Percentiles rank a stretch among this genome's conserved stretches.
phyloP scores from a whole-genome alignment of 2,329 filamentous ascomycete genomes.

The Ophiocordyceps australis region DNA sequence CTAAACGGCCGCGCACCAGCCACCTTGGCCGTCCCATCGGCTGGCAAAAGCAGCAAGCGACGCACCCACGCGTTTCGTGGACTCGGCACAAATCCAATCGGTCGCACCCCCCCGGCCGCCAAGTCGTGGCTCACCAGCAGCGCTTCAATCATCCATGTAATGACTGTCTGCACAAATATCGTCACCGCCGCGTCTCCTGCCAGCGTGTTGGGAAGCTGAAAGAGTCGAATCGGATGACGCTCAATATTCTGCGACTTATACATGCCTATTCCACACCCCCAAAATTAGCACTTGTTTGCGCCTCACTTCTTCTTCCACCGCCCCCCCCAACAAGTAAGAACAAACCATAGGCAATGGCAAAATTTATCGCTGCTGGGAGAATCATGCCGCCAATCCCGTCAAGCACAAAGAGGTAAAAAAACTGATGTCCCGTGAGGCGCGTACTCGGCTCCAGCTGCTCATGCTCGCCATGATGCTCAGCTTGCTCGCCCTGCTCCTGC shows the following conservation, averaged over 20 bases:
- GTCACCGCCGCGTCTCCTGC: constrained; percentile 29
- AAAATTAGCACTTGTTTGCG: not conserved
- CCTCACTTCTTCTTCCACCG: constrained; percentile 16
- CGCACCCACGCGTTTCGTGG: constrained; percentile 7
- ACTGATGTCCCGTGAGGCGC: constrained; percentile 21
- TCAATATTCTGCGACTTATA: constrained; percentile 20
- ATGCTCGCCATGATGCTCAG: not conserved
- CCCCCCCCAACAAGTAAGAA: too few relatives aligned
- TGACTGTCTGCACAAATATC: constrained; percentile 27
- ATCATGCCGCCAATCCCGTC: constrained; percentile 26
- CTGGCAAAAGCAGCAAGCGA: not conserved
- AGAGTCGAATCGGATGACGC: constrained; percentile 23
- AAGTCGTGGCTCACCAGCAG: constrained; percentile 28
- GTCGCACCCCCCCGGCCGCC: constrained; percentile 21
- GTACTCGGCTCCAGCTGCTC: constrained; percentile 16
- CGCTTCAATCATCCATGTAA: constrained; percentile 32
- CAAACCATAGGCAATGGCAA: constrained; percentile 31
- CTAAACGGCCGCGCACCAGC: not conserved
- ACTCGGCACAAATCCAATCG: constrained; percentile 23
- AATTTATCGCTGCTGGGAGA: constrained; percentile 31
- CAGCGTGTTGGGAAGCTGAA: constrained; percentile 29
- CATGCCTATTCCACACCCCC: constrained; percentile 28
- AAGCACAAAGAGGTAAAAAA: constrained; percentile 28
- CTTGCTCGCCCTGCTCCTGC: not conserved
- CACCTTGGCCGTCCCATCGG: not conserved